Evolutionary conservation across 768 basidiomycete species (phyloP).

Genomic region (Pholiota microspora): DNA sequence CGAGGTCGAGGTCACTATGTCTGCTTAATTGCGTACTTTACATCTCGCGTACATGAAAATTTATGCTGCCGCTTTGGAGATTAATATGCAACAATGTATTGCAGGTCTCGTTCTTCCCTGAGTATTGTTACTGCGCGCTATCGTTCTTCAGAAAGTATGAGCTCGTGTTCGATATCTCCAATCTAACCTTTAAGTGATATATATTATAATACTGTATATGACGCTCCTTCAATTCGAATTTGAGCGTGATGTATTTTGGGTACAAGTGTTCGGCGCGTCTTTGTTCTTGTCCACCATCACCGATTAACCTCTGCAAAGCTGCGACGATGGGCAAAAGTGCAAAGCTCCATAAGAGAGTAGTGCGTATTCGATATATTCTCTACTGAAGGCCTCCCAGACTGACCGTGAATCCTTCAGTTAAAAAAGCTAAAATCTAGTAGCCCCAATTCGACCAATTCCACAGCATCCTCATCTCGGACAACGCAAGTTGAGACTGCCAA

Average conservation of each 20-base stretch:
- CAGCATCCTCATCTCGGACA: conserved; percentile 27
- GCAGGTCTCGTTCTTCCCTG: too few species aligned
- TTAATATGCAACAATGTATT: too few species aligned
- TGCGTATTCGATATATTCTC: conserved; percentile 24
- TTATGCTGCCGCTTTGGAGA: neutral
- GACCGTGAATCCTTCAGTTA: conserved; percentile 16
- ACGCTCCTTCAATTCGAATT: too few species aligned
- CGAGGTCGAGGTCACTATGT: conserved; percentile 98
- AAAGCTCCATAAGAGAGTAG: conserved; percentile 61
- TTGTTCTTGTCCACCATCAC: neutral
- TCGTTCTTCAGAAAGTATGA: too few species aligned
- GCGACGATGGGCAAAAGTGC: conserved; percentile 69
- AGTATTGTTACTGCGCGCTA: too few species aligned
- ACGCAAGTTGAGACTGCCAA: conserved; percentile 41
- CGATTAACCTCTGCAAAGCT: neutral
- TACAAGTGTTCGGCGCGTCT: neutral
- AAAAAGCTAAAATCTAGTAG: conserved; percentile 37
- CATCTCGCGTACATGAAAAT: neutral
- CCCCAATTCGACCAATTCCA: conserved; percentile 14
- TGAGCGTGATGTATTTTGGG: neutral
- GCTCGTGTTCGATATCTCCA: too few species aligned
- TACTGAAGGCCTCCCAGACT: neutral
- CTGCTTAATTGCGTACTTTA: conserved; percentile 40
- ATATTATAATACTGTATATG: too few species aligned
- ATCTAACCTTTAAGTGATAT: too few species aligned